Evolutionary conservation across 73 alveolate species (phyloP), one percentile per base, ranked within the genome.

Genomic region (Paramecium biaurelia): DNA sequence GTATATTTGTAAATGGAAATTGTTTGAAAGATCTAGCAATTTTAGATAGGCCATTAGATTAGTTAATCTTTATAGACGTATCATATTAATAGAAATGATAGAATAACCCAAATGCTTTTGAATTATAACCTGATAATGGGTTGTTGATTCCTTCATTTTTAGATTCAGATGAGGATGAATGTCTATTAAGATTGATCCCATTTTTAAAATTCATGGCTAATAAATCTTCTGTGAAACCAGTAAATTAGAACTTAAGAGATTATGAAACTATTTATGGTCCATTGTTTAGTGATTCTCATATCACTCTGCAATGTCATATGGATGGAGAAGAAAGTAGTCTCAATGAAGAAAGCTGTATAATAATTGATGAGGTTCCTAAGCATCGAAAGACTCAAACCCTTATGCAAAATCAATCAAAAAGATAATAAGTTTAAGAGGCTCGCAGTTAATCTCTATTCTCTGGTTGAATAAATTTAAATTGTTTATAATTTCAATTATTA

Each of bases 91-190:
- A 23, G 15, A 7, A 38, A 20, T 21, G 2, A 23, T 79, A 79
- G 90, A 79, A 79, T 34, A 79, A 38, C 7, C 90, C 90, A 20
- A 42, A 42, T 42, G 90, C 90, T 20, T 79, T 79, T 41, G 90
- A 79, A 41, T 47, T 45, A 20, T 12, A 79, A 47, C 90, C 90
- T 11, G 90, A 79, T 45, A 79, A 79, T 79, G 90, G 90, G 18
- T 79, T 79, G 15, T 63, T 79, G 26, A 79, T 79, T 23, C 90
- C 90, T 5, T 79, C 90, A 38, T 79, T 79, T 79, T 15, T 79
- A 1, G 90, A 79, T 79, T 79, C 90, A 18, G 74, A 79, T 23
- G 90, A 79, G 45, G 90, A 79, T 42, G 90, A 79, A 30, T 79
- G 90, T 79, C 28, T 79, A 79, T 28, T 79, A 2, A 79, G 43